A percentile compares a stretch with the other conserved stretches of the same genome.
Conservation (phyloP, 208 protist species). For the Acanthamoeba castellanii region DNA sequence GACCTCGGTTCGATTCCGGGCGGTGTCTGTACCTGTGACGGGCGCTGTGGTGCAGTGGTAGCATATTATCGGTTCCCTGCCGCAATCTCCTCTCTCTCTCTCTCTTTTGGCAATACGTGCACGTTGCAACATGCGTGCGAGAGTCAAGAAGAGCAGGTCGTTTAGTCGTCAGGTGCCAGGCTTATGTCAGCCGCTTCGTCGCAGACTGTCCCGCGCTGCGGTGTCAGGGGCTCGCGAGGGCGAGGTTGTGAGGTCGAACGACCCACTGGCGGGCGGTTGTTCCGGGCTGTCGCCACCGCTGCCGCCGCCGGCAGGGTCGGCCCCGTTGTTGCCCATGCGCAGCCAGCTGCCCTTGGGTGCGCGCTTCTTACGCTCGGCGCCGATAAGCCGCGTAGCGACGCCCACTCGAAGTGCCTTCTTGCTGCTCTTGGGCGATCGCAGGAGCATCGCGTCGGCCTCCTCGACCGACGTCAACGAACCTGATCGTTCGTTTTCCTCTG, state of each 20-base stretch:
- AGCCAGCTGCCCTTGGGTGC: background rate
- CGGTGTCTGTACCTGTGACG: too few relatives aligned
- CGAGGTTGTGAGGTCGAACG: background rate
- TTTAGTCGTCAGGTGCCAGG: too few relatives aligned
- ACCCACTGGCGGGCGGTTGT: background rate
- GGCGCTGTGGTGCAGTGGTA: too few relatives aligned
- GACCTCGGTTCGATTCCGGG: too few relatives aligned
- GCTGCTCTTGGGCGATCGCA: background rate
- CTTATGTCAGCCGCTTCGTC: background rate
- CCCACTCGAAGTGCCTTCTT: conserved; percentile 1
- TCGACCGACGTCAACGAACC: background rate
- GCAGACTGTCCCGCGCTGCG: background rate
- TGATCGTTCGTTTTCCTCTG: conserved; percentile 25
- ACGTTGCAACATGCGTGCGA: too few relatives aligned
- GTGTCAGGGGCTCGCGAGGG: background rate
- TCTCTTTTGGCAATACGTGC: too few relatives aligned
- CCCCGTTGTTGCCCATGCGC: background rate
- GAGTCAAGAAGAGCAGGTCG: too few relatives aligned
- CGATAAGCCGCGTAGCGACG: background rate
- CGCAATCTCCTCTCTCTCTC: too few relatives aligned
- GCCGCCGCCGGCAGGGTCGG: background rate
- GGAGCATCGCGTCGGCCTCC: background rate
- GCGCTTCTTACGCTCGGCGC: conserved; percentile 21
- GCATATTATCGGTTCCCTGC: too few relatives aligned
- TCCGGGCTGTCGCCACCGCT: background rate